These are phyloP conservation scores for Blastocladiella emersonii DNA, from an alignment of 371 early-diverging fungal species.

Conservation along the genomic window DNA sequence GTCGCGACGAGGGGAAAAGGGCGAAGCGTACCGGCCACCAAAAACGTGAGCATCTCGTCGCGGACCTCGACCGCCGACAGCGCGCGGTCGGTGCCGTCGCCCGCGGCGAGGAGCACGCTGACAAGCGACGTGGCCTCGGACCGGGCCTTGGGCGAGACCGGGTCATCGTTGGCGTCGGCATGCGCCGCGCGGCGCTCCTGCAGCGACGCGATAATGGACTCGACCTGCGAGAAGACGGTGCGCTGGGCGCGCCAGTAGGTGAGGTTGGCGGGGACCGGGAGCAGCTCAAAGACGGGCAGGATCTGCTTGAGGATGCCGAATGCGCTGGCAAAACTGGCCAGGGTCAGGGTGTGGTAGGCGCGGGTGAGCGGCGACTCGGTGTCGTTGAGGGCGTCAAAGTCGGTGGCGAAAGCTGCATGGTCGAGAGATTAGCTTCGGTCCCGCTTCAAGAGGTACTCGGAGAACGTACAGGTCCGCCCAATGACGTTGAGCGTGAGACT, in stretches of 20 bases:
- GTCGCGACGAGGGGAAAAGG: conserved; percentile 14
- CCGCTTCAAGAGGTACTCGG: background rate
- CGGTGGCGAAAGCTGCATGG: background rate
- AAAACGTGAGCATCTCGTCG: background rate
- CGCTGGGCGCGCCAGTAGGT: background rate
- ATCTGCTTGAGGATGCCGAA: background rate
- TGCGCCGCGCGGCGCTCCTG: no score
- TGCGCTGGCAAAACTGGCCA: background rate
- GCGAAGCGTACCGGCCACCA: background rate
- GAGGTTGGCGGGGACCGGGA: background rate
- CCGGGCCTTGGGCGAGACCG: no score
- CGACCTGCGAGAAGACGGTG: background rate
- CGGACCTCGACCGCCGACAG: background rate
- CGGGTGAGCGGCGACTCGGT: background rate
- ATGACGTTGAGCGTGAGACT: background rate
- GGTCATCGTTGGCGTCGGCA: no score
- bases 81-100: background rate
- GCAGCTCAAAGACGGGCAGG: background rate
- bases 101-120: background rate
- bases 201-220: no score
- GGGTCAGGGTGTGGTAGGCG: background rate
- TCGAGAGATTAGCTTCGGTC: background rate
- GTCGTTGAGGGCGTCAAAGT: background rate
- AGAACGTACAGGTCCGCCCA: background rate
- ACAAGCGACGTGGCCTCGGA: background rate